These are phyloP conservation scores for Linnemannia schmuckeri DNA, from an alignment of 192 early-diverging fungal species.

Conservation along the genomic window DNA sequence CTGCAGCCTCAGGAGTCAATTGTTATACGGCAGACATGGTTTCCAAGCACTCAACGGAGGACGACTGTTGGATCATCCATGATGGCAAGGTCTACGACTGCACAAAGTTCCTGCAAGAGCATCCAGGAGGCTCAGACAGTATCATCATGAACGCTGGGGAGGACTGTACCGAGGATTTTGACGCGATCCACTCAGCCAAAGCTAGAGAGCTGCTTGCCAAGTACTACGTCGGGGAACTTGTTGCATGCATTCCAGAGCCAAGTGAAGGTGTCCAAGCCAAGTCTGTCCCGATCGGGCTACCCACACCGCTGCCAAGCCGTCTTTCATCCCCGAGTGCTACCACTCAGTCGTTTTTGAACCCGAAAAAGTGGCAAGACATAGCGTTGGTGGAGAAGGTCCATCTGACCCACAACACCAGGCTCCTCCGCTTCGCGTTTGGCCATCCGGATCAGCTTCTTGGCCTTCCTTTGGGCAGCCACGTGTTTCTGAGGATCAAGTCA, in stretches of 20 bases:
- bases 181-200: slow-evolving; percentile 91
- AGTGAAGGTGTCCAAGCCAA: neutral
- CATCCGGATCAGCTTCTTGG: slow-evolving; percentile 66
- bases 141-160: slow-evolving; percentile 84
- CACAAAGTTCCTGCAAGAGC: slow-evolving; percentile 79
- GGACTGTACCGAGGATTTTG: slow-evolving; percentile 91
- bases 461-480: slow-evolving; percentile 71
- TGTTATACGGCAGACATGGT: slow-evolving; percentile 75
- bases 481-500: slow-evolving; percentile 63
- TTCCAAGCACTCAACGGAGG: slow-evolving; percentile 70
- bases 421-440: slow-evolving; percentile 68
- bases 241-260: slow-evolving; percentile 20
- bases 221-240: slow-evolving; percentile 77
- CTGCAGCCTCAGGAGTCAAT: neutral
- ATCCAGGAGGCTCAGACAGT: slow-evolving; percentile 93
- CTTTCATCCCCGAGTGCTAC: neutral
- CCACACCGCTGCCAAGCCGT: neutral
- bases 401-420: slow-evolving; percentile 61
- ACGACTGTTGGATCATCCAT: slow-evolving; percentile 86
- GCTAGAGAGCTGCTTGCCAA: slow-evolving; percentile 79
- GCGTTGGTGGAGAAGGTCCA: slow-evolving; percentile 48
- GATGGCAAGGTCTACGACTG: slow-evolving; percentile 82
- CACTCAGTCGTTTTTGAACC: slow-evolving; percentile 43
- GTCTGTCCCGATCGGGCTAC: neutral
- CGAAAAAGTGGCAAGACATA: slow-evolving; percentile 57